Percentiles rank a stretch among this genome's conserved stretches.
Evolutionary conservation across 192 early-diverging fungal species (phyloP).

Genomic region (Mortierella claussenii): DNA sequence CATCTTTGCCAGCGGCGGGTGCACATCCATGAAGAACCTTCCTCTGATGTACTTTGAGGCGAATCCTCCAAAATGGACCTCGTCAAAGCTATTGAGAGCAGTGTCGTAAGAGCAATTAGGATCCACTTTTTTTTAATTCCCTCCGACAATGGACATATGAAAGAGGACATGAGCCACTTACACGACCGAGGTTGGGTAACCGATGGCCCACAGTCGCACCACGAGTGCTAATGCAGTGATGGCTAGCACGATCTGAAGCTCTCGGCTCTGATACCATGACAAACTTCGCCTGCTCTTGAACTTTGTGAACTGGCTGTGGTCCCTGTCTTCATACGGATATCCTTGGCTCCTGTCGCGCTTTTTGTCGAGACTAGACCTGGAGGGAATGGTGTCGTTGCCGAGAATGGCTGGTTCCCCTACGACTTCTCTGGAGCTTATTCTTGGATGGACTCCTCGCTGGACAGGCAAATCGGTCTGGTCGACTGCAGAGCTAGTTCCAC

Average conservation of each 20-base stretch:
- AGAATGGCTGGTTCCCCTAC: not conserved
- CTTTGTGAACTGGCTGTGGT: slow-evolving; percentile 18
- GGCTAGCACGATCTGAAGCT: slow-evolving; percentile 31
- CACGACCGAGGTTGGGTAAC: slow-evolving; percentile 60
- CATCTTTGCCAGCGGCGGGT: slow-evolving; percentile 95
- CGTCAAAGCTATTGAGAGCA: slow-evolving; percentile 81
- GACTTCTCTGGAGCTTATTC: not conserved
- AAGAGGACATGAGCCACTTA: slow-evolving; percentile 29
- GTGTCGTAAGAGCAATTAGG: no score
- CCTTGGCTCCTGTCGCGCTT: not conserved
- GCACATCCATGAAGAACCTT: slow-evolving; percentile 95
- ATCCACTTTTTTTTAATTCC: slow-evolving; percentile 1
- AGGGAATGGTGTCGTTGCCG: not conserved
- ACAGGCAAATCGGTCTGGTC: slow-evolving; percentile 30
- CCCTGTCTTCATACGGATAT: not conserved
- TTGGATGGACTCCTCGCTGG: slow-evolving; percentile 10
- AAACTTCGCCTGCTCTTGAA: slow-evolving; percentile 21
- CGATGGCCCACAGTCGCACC: slow-evolving; percentile 56
- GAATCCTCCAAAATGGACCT: slow-evolving; percentile 99
- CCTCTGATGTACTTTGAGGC: slow-evolving; percentile 88
- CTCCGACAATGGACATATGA: not conserved
- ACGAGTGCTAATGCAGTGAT: slow-evolving; percentile 50
- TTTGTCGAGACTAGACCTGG: slow-evolving; percentile 10
- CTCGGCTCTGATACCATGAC: slow-evolving; percentile 42
- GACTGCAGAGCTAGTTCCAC: slow-evolving; percentile 34